Evolutionary conservation across 2,329 filamentous ascomycete species (phyloP).

Genomic region (Botryotinia narcissicola): DNA sequence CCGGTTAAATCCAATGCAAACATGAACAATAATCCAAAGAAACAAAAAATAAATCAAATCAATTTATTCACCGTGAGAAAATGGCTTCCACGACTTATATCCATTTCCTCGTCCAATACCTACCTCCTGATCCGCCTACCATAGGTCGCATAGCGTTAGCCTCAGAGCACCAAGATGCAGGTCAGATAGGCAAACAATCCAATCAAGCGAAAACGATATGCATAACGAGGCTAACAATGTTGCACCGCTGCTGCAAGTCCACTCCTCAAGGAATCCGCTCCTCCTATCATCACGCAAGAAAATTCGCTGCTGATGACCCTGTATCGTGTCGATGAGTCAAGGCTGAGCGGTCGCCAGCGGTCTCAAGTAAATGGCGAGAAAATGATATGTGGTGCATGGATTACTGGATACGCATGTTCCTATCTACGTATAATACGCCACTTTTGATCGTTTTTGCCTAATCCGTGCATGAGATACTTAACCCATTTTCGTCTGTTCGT

Average conservation of each 20-base stretch:
- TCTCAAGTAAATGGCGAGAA: not conserved
- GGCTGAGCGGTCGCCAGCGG: not conserved
- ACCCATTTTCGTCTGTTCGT: not conserved
- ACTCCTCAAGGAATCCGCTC: not conserved
- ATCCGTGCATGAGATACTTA: not conserved
- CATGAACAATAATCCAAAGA: not conserved
- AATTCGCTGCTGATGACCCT: not conserved
- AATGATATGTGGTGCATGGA: not conserved
- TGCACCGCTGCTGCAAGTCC: not conserved
- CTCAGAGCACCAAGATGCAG: not conserved
- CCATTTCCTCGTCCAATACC: not conserved
- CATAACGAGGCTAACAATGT: not conserved
- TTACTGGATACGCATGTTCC: not conserved
- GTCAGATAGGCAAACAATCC: slow-evolving; percentile 6
- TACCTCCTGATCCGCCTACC: not conserved
- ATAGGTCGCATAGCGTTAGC: not conserved
- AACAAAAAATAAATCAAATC: not conserved
- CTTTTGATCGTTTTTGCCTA: not conserved
- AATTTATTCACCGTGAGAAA: not conserved
- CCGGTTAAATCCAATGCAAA: not conserved
- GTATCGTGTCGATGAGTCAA: not conserved
- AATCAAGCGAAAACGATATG: not conserved
- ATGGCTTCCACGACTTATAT: not conserved
- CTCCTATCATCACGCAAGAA: not conserved
- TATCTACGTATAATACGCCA: not conserved